phyloP scores from a whole-genome alignment of 2,329 filamentous ascomycete species.

The Fusarium guadeloupense region DNA sequence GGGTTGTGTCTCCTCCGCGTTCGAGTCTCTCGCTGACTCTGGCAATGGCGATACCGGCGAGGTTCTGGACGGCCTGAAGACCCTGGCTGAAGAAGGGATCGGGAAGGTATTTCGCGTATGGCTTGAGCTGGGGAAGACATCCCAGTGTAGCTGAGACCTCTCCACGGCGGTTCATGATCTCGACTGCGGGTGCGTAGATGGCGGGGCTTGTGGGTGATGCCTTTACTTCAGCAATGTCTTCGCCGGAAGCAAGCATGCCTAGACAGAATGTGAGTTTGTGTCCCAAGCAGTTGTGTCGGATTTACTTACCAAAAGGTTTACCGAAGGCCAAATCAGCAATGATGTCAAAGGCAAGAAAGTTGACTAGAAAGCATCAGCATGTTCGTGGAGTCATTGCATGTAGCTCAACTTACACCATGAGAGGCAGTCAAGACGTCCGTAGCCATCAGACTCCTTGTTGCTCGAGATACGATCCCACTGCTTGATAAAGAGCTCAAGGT shows the following conservation, averaged over 20 bases:
- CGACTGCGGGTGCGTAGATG: slow-evolving; percentile 80
- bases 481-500: slow-evolving; percentile 77
- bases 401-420: slow-evolving; percentile 70
- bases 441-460: slow-evolving; percentile 64
- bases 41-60: slow-evolving; percentile 88
- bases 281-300: accelerated
- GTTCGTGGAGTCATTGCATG: accelerated
- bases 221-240: slow-evolving; percentile 79
- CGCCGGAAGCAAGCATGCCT: slow-evolving; percentile 77
- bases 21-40: slow-evolving; percentile 79
- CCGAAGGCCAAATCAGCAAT: slow-evolving; percentile 62
- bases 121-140: slow-evolving; percentile 76
- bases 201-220: slow-evolving; percentile 67
- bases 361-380: slow-evolving; percentile 38
- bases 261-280: accelerated
- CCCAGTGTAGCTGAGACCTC: slow-evolving; percentile 87
- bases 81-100: slow-evolving; percentile 85
- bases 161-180: slow-evolving; percentile 88
- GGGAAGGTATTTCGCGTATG: slow-evolving; percentile 81
- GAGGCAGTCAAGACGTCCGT: slow-evolving; percentile 74
- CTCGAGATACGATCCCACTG: slow-evolving; percentile 73
- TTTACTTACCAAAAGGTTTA: slow-evolving; percentile 53
- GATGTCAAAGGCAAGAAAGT: slow-evolving; percentile 64
- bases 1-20: slow-evolving; percentile 66
- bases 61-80: slow-evolving; percentile 76